Base-by-base conservation (phyloP, 2,329 filamentous ascomycete genomes). In the Fusarium udum region DNA sequence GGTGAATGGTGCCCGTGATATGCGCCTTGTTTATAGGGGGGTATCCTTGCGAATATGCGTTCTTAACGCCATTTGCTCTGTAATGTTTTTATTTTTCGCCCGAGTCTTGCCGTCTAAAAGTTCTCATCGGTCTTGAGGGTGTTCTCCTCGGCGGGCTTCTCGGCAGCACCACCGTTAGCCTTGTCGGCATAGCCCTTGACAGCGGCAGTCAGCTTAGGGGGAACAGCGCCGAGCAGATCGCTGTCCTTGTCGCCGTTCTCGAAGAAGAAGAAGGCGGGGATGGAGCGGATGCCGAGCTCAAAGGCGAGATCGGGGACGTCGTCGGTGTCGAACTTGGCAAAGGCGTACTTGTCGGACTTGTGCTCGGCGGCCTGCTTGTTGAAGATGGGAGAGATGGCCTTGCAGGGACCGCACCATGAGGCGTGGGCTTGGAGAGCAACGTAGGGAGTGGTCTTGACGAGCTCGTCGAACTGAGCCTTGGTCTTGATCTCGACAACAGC, bases 201-300 rank as follows among this genome's bases (percentile, higher is more conserved):
- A 26, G 73, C 60, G 65, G 79, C 79, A 68, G 80, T 70, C 57
- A 84, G 77, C 53, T 78, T 79, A 12, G 78, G 70, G 10, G 81
- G 81, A 61, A 79, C 82, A 40, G 81, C 82, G 46, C 83, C 84
- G 45, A 83, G 81, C 48, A 88, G 78, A 75, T 82, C 84, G 75
- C 86, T 84, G 76, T 61, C 81, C 79, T 83, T 83, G 48, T 84
- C 81, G 61, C 87, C 87, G 57, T 88, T 83, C 80, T 87, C 85
- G 80, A 91, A 90, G 82, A 90, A 87, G 78, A 88, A 82, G 78
- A 91, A 90, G 45, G 88, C 88, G 15, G 89, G 89, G 83, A 91
- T 88, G 77, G 87, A 85, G 32, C 84, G 83, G 77, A 91, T 83
- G 78, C 83, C 81, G 76, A 89, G 86, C 69, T 84, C 82, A 20